Base-by-base conservation (phyloP, 371 early-diverging fungal species). In the Lichtheimia hyalospora region DNA sequence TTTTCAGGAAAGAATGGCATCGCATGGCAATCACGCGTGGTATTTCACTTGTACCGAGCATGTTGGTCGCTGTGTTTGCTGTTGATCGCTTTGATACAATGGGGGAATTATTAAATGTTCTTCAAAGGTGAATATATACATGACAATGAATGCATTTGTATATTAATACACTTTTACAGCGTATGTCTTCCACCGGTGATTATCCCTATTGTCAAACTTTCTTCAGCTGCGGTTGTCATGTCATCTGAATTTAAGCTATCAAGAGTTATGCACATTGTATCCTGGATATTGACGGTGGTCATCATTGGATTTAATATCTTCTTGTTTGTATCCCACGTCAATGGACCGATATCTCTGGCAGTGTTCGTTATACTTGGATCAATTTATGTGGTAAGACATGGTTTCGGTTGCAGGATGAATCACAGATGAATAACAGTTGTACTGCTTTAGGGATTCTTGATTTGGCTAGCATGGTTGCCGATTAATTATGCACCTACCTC, bases 151-250 rank as follows among this genome's bases (percentile, higher is more conserved):
- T 34, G 10, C 10, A 8, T 34, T 8, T 8, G 34, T 2, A 34
- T 25, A 25, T 25, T 2, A 10, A 34, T 34, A 34, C 34, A 34
- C 10, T 8, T 46, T 5, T 14, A 28, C 57, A 79, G 87, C 49
- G 64, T 91, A 0, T 88, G 88, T 63, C 79, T 91, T 52, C 90
- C 91, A 7, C 83, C 84, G 23, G 88, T 89, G 0, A 68, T 91
- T 6, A 82, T 89, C 39, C 91, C 91, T 15, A 74, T 91, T n/a
- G 68, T 90, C 18, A 85, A 84, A 53, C 67, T 91, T 8, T 84
- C 84, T 49, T 64, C 77, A 15, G 71, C 79, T 2, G 64, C 62
- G 5, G 62, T 66, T n/a, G 69, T 86, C 7, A 83, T 88, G 74
- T 79, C 84, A 0, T 48, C 61, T 0, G 67, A 62, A 13, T 85